These are phyloP conservation scores for Lotmaria passim DNA, from an alignment of 208 protist species.

Conservation along the genomic window DNA sequence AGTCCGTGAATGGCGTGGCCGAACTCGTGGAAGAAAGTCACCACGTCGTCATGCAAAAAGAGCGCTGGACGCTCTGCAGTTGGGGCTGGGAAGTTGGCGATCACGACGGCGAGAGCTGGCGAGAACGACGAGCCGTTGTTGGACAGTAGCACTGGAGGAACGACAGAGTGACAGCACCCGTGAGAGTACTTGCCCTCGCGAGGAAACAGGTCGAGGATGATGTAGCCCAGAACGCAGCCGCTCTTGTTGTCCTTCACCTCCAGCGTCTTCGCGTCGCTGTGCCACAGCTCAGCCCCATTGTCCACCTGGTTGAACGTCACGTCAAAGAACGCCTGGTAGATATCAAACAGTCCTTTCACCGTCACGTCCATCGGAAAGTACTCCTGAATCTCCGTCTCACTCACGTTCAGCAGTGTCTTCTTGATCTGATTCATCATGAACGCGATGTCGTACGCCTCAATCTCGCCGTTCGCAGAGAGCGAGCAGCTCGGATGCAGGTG, in stretches of 20 bases:
- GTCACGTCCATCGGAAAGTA: slow-evolving; percentile 86
- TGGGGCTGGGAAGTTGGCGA: slow-evolving; percentile 80
- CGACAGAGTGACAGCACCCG: slow-evolving; percentile 81
- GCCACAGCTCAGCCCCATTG: slow-evolving; percentile 78
- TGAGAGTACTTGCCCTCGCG: slow-evolving; percentile 88
- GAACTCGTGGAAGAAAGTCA: slow-evolving; percentile 93
- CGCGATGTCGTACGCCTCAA: slow-evolving; percentile 75
- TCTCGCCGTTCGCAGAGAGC: slow-evolving; percentile 60
- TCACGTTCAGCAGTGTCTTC: slow-evolving; percentile 79
- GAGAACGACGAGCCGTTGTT: slow-evolving; percentile 67
- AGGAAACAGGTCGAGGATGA: slow-evolving; percentile 88
- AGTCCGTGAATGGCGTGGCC: slow-evolving; percentile 88
- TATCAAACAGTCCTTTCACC: slow-evolving; percentile 79
- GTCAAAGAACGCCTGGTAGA: slow-evolving; percentile 87
- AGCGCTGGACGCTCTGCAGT: slow-evolving; percentile 74
- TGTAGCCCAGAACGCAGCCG: slow-evolving; percentile 65
- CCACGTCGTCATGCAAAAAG: slow-evolving; percentile 82
- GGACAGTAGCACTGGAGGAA: slow-evolving; percentile 63
- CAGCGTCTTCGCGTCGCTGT: slow-evolving; percentile 68
- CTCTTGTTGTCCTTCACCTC: slow-evolving; percentile 70
- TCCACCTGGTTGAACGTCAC: slow-evolving; percentile 73
- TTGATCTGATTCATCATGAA: slow-evolving; percentile 89
- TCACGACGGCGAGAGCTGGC: slow-evolving; percentile 76
- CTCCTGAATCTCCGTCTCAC: slow-evolving; percentile 84
- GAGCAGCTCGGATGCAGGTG: slow-evolving; percentile 73